Conservation (phyloP, 2,329 filamentous ascomycete genomes). For the Trichoderma sp. region DNA sequence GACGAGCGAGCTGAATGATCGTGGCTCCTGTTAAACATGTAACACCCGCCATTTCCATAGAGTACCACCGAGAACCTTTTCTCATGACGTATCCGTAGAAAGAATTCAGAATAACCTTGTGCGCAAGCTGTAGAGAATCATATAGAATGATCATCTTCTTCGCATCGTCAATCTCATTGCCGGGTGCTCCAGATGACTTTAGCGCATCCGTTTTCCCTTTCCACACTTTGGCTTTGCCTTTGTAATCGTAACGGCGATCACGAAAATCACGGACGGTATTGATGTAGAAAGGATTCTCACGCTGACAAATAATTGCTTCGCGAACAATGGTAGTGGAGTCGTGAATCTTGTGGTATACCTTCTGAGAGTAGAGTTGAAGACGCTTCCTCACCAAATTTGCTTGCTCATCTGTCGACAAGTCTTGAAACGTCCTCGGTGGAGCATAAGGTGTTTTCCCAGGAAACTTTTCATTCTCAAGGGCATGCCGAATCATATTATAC, state of each 20-base stretch:
- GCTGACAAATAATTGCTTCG: constrained; percentile 96
- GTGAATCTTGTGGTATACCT: constrained; percentile 99
- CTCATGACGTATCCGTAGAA: constrained; percentile 99
- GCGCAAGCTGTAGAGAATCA: constrained; percentile 92
- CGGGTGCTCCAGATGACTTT: constrained; percentile 76
- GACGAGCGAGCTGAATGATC: constrained; percentile 94
- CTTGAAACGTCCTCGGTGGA: constrained; percentile 73
- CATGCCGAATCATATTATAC: constrained; percentile 97
- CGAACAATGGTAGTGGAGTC: constrained; percentile 89
- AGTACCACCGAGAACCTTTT: constrained; percentile 98
- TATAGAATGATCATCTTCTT: constrained; percentile 99
- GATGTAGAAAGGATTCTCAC: constrained; percentile 98
- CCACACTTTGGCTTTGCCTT: constrained; percentile 97
- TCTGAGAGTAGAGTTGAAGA: constrained; percentile 90
- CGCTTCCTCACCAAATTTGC: constrained; percentile 79
- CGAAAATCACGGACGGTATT: constrained; percentile 94
- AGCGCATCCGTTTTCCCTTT: constrained; percentile 91
- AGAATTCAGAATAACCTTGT: constrained; percentile 98
- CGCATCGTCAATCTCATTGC: constrained; percentile 80
- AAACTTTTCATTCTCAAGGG: constrained; percentile 89
- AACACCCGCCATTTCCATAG: constrained; percentile 98
- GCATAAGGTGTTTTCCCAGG: constrained; percentile 75
- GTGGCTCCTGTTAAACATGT: constrained; percentile 94
- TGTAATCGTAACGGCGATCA: constrained; percentile 97
- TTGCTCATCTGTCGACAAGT: constrained; percentile 81